Evolutionary conservation across 495 filamentous ascomycete genomes (phyloP).

Genomic region (Aspergillus ostianus): DNA sequence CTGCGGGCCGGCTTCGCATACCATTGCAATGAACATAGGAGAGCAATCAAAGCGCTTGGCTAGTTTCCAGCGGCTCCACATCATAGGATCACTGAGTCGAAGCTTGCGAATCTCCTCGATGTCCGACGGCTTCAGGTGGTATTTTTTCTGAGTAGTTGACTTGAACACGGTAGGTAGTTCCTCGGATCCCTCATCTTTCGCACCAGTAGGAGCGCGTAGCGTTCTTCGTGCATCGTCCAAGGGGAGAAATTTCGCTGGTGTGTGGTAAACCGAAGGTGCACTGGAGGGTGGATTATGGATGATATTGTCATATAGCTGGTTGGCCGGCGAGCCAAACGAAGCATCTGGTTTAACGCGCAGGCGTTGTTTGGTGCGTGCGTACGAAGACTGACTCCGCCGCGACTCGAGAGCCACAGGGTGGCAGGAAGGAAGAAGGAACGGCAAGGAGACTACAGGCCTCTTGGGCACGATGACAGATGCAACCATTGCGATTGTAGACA

Average conservation of each 20-base stretch:
- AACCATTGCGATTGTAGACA: conserved; percentile 25
- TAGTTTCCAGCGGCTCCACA: conserved; percentile 68
- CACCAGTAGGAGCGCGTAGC: conserved; percentile 38
- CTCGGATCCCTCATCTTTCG: conserved; percentile 21
- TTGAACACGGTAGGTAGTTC: conserved; percentile 57
- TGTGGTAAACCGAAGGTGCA: conserved; percentile 76
- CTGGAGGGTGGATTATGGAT: conserved; percentile 95
- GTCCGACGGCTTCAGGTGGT: conserved; percentile 72
- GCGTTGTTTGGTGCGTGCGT: conserved; percentile 66
- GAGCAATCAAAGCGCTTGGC: conserved; percentile 77
- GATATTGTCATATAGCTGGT: conserved; percentile 59
- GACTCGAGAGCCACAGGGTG: conserved; percentile 32
- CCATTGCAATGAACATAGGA: conserved; percentile 65
- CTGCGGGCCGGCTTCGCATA: conserved; percentile 45
- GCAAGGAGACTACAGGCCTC: conserved; percentile 42
- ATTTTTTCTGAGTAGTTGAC: conserved; percentile 56
- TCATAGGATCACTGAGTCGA: conserved; percentile 62
- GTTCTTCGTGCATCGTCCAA: conserved; percentile 67
- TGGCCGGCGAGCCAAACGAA: conserved; percentile 57
- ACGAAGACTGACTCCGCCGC: conserved; percentile 64
- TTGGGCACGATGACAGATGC: conserved; percentile 30
- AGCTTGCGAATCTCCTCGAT: conserved; percentile 77
- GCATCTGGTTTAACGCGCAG: conserved; percentile 71
- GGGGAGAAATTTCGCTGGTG: conserved; percentile 88
- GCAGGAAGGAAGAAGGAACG: conserved; percentile 40